phyloP scores from a whole-genome alignment of 495 filamentous ascomycete species.

The Penicillium odoratum region DNA sequence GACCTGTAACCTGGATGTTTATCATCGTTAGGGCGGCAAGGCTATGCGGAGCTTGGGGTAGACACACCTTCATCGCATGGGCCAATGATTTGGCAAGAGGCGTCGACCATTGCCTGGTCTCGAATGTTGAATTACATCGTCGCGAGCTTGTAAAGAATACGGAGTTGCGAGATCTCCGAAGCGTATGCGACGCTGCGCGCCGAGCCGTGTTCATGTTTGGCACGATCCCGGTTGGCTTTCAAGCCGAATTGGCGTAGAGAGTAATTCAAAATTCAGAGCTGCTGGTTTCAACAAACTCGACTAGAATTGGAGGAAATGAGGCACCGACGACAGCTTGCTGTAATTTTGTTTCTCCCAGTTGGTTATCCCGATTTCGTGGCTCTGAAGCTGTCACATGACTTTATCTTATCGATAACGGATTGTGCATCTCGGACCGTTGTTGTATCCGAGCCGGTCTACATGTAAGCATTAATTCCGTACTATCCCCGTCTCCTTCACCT shows the following conservation, averaged over 20 bases:
- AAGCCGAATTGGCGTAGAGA: background rate
- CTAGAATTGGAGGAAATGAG: background rate
- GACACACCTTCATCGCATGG: conserved; percentile 74
- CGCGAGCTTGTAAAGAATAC: conserved; percentile 15
- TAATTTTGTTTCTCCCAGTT: conserved; percentile 2
- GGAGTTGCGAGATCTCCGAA: conserved; percentile 27
- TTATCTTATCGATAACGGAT: conserved; percentile 1
- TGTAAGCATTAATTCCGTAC: no score
- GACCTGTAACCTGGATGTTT: conserved; percentile 68
- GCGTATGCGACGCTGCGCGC: conserved; percentile 35
- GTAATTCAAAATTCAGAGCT: background rate
- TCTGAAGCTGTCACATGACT: conserved; percentile 1
- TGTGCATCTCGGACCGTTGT: no score
- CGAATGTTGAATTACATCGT: conserved; percentile 40
- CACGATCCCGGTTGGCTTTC: background rate
- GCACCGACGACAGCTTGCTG: background rate
- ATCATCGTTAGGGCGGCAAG: conserved; percentile 4
- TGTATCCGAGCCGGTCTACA: no score
- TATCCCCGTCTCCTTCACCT: no score
- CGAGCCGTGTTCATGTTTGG: conserved; percentile 36
- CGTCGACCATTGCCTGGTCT: conserved; percentile 74
- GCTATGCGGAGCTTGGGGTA: background rate
- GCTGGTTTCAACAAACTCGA: background rate
- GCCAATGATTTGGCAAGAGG: conserved; percentile 82
- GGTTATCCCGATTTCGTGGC: background rate